A percentile compares a stretch with the other conserved stretches of the same genome.
Conservation (phyloP, 106 monocot species). For the Apostasia ramifera region DNA sequence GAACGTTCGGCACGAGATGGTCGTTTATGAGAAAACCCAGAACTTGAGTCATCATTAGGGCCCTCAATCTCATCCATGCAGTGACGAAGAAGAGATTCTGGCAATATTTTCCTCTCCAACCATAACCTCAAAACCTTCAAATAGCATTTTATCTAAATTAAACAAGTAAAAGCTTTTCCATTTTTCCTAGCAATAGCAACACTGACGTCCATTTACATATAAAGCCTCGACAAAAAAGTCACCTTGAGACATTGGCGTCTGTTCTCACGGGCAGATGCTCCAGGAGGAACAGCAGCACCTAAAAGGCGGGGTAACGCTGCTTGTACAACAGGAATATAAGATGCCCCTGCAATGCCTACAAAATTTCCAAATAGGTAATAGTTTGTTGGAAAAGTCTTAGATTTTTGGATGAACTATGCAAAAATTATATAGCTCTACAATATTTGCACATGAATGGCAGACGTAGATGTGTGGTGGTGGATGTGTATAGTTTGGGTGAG, state of each 20-base stretch:
- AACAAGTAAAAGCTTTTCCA: neutral
- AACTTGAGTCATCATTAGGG: conserved; percentile 53
- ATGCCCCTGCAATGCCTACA: conserved; percentile 77
- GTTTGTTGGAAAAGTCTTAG: neutral
- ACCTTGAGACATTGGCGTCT: conserved; percentile 95
- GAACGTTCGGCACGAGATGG: conserved; percentile 90
- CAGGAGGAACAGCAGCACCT: conserved; percentile 87
- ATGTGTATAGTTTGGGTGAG: no score
- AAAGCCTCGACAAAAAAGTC: conserved; percentile 3
- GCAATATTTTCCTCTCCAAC: conserved; percentile 90
- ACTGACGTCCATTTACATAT: neutral
- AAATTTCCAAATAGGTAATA: neutral
- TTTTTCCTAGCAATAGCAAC: neutral
- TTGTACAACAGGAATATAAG: conserved; percentile 84
- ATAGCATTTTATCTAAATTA: neutral
- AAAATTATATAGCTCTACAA: no score
- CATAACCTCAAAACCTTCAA: conserved; percentile 75
- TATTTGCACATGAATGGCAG: no score
- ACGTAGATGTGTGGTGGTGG: no score
- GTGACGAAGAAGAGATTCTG: conserved; percentile 67
- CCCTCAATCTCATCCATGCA: conserved; percentile 86
- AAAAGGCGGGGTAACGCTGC: conserved; percentile 76
- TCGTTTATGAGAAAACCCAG: conserved; percentile 50
- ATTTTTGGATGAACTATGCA: neutral
- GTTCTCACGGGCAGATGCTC: conserved; percentile 82